Evolutionary conservation across 495 filamentous ascomycete species (phyloP).

Genomic region (Neurospora sp.): DNA sequence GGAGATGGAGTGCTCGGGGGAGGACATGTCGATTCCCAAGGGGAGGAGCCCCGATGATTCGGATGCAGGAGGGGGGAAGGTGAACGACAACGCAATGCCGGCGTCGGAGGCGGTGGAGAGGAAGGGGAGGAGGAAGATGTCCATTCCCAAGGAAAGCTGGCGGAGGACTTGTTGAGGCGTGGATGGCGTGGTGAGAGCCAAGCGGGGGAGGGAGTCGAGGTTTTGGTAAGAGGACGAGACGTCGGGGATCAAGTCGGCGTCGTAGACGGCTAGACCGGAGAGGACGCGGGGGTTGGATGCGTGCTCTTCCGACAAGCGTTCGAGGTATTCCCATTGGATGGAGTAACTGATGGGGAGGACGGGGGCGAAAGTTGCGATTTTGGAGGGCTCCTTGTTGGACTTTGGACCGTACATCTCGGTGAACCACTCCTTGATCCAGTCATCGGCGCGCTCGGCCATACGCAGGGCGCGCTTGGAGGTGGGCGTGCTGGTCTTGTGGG

Average conservation of each 20-base stretch:
- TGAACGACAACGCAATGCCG: conserved; percentile 74
- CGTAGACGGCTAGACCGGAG: conserved; percentile 77
- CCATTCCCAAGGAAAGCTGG: conserved; percentile 64
- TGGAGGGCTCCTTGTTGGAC: conserved; percentile 17
- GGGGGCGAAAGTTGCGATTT: conserved; percentile 60
- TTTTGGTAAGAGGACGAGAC: conserved; percentile 45
- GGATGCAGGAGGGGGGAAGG: conserved; percentile 47
- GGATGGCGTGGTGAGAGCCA: conserved; percentile 56
- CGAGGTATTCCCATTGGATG: conserved; percentile 66
- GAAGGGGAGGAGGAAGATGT: conserved; percentile 70
- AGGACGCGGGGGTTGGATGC: conserved; percentile 34
- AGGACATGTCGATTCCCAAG: conserved; percentile 72
- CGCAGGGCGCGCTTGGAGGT: conserved; percentile 62
- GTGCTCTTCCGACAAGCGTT: conserved; percentile 46
- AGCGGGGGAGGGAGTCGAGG: conserved; percentile 50
- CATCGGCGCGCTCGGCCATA: conserved; percentile 80
- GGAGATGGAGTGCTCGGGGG: conserved; percentile 42
- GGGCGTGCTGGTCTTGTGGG: conserved; percentile 41
- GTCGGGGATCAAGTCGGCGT: conserved; percentile 55
- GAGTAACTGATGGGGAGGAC: conserved; percentile 65
- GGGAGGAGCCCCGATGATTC: conserved; percentile 20
- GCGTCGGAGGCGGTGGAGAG: conserved; percentile 65
- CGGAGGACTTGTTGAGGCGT: conserved; percentile 67
- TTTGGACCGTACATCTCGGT: conserved; percentile 40
- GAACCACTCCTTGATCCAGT: conserved; percentile 67